A percentile compares a stretch with the other conserved stretches of the same genome.
Evolutionary conservation across 805 yeast genomes (phyloP).

Genomic region (Torulaspora maleeae): DNA sequence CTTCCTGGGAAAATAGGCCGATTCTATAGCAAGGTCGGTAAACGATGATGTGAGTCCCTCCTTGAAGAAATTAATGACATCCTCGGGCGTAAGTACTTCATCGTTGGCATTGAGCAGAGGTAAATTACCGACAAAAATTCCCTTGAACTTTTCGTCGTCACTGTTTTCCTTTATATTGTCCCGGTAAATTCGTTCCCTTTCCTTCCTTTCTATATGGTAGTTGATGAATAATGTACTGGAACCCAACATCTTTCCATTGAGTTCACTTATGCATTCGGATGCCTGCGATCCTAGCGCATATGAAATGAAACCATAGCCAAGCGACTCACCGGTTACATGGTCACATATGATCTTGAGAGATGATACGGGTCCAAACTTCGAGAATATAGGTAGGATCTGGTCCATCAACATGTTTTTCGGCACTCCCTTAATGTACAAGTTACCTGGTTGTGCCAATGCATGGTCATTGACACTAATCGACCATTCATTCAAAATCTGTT

Average conservation of each 20-base stretch:
- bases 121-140: constrained; percentile 51
- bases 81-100: constrained; percentile 23
- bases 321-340: constrained; percentile 37
- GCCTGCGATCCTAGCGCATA: constrained; percentile 56
- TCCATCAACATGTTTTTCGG: constrained; percentile 38
- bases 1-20: constrained; percentile 32
- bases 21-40: constrained; percentile 20
- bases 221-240: constrained; percentile 45
- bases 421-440: constrained; percentile 50
- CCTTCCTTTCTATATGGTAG: constrained; percentile 61
- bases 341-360: constrained; percentile 47
- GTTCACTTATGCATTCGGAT: constrained; percentile 51
- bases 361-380: constrained; percentile 40
- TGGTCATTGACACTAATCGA: constrained; percentile 29
- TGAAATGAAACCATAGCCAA: constrained; percentile 65
- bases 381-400: constrained; percentile 38
- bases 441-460: constrained; percentile 51
- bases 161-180: constrained; percentile 39
- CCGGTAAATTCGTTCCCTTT: constrained; percentile 43
- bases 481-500: constrained; percentile 19
- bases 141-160: constrained; percentile 46
- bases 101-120: constrained; percentile 40
- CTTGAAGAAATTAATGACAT: constrained; percentile 41
- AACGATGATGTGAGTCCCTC: constrained; percentile 36
- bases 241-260: constrained; percentile 41